Base-by-base conservation (phyloP, 2,329 filamentous ascomycete genomes). In the Boeremia lycopersici region DNA sequence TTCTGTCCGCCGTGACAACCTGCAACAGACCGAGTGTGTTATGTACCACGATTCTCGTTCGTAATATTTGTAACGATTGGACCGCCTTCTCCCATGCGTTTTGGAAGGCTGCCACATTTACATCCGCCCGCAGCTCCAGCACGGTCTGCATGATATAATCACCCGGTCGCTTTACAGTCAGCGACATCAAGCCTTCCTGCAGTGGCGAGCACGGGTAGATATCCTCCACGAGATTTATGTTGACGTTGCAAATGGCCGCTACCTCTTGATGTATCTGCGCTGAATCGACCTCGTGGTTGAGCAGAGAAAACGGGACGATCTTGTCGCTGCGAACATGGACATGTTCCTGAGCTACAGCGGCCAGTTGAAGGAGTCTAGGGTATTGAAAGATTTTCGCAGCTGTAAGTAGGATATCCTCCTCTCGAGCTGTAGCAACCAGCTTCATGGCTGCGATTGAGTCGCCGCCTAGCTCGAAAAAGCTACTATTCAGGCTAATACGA, bases 151-250 rank as follows among this genome's bases (percentile, higher is more conserved):
- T 34, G 23, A 31, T 28, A 13, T 56, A 56, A 3, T 26, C 9
- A 11, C 15, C 34, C 4, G 53, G 31, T 6, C 17, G 7, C 15
- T 12, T 30, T 34, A 35, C 11, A 5, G 53, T 48, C 3, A 52
- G 36, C 12, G 44, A 38, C 12, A 85, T 80, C 2, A 85, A 74
- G 10, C 56, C 56, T 56, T 50, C 45, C 46, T 59, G 56, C 10
- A 59, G 35, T 5, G 43, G 26, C 23, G 56, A 48, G 46, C 56
- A 59, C 19, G 56, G 56, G 26, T 46, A 43, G 6, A 56, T 31
- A 39, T 40, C 41, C 26, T 38, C 36, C 17, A 56, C 53, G 5
- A 31, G 17, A 17, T 35, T n/a, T 28, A 30, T 23, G 29, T n/a
- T 34, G 7, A 35, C 10, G 13, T 45, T 23, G 25, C 4, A 23